Conservation (phyloP, 2,329 filamentous ascomycete genomes). For the Neopestalotiopsis rosae region DNA sequence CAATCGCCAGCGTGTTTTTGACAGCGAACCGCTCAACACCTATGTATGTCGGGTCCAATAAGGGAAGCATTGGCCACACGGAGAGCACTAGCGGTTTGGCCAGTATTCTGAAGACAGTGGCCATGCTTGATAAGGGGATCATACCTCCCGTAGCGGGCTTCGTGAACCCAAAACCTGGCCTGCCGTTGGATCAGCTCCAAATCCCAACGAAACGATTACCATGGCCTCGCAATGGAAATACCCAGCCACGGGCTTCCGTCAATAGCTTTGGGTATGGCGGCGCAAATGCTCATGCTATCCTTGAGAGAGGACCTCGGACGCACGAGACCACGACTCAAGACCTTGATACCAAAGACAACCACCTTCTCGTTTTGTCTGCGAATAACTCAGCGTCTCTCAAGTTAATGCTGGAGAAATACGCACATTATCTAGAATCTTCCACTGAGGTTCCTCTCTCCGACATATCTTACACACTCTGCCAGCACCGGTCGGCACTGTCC, state of each 20-base stretch:
- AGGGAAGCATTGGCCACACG: constrained; percentile 14
- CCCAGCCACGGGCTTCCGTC: not conserved
- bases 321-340: not conserved
- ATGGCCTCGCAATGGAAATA: not conserved
- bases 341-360: not conserved
- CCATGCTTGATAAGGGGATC: constrained; percentile 23
- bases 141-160: constrained; percentile 25
- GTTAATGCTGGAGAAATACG: not conserved
- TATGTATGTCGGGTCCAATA: constrained; percentile 17
- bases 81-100: constrained; percentile 21
- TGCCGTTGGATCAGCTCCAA: too few species aligned
- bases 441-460: not conserved
- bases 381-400: not conserved
- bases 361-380: not conserved
- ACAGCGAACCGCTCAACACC: not conserved
- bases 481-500: not conserved
- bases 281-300: constrained; percentile 7
- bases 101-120: constrained; percentile 27
- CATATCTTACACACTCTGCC: not conserved
- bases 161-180: too few species aligned
- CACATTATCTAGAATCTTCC: not conserved
- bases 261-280: constrained; percentile 10
- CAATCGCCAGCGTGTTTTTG: constrained; percentile 31
- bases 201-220: too few species aligned
- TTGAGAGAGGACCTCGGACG: not conserved